Base-by-base conservation (phyloP, 1,284 basidiomycete genomes). In the Earliella scabrosa region DNA sequence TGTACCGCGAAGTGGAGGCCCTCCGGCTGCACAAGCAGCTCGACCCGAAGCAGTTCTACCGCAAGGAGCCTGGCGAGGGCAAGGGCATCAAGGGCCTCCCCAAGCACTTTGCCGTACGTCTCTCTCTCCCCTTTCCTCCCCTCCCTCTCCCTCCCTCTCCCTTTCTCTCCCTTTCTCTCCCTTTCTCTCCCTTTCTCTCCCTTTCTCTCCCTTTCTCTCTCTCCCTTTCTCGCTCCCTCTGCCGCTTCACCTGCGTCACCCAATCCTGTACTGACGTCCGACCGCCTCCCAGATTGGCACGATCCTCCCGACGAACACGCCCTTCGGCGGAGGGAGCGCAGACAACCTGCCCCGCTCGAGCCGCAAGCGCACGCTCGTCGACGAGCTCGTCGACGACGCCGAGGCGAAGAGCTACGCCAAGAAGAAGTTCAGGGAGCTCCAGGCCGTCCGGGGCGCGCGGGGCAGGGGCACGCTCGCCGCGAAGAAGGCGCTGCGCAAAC, bases 31-130 rank as follows among this genome's bases (percentile, higher is more conserved):
- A 92, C 45, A 97, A 97, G 70, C 90, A 95, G 54, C 82, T 99
- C 32, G 97, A 99, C 69, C 96, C 97, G 7, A 99, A 98, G 73
- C 82, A 95, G 31, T 98, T 98, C 79, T 96, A 98, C 78, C 77
- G 84, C 54, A 92, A 88, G 67, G 91, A 93, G 48, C 85, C 88
- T 52, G 88, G 89, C 4, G 90, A 95, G 78, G 85, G 92, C 38
- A 92, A 86, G 67, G 93, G 91, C 39, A 88, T 90, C 74, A 93
- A 90, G 74, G 87, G 88, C 59, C 77, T 96, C 23, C 95, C 90
- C 13, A 95, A 95, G 73, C 87, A 89, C 65, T 97, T 97, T 74
- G 92, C 93, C 24, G 94, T 95, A 72, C 65, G 85, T 77, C 23
- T 39, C 47, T 27, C 27, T 24, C 24, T 20, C 21, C 35, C 52